Evolutionary conservation across 495 filamentous ascomycete genomes (phyloP), one percentile per base, ranked within the genome.

Genomic region (Poronia punctata): DNA sequence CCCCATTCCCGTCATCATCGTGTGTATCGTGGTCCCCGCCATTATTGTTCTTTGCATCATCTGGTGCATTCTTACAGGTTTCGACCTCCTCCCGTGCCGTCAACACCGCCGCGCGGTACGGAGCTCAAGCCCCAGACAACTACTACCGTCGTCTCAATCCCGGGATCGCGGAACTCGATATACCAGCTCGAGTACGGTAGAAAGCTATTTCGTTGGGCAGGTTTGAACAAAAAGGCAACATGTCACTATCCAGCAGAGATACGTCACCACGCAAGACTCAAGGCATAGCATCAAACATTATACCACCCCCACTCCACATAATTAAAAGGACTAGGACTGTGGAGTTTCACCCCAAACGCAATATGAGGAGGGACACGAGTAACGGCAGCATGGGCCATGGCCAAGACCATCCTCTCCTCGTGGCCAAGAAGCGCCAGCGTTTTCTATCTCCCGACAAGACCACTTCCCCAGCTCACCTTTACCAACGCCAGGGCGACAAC

Each of bases 1-100:
- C 25, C 29, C 57, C 43, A 54, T 53, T 41, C 61, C 76, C 45
- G 63, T 66, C 39, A 61, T 66, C 25, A 64, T 79, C 43, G 62
- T n/a, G n/a, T n/a, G n/a, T n/a, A n/a, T 76, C 45, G 53, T 79
- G n/a, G 65, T 80, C 35, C 76, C 78, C 19, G 70, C 75, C 35
- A 16, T 32, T 20, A 19, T 58, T 6, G 24, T 52, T 33, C 18
- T 52, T 21, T 18, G 37, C 10, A 22, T 58, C 7, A 10, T 50
- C 22, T 34, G 44, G 1, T 48, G 37, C 19, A 48, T 65, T 35
- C 33, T 50, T 31, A 45, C 46, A 30, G 44, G 52, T 21, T 47
- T 65, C 45, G n/a, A 57, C 45, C 40, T 53, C 43, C n/a, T 52
- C 30, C 20, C 49, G 24, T 20, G 24, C 7, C 24, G 46, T 25